Conservation (phyloP, 352 stramenopile genomes). For the Phytophthora constricta region DNA sequence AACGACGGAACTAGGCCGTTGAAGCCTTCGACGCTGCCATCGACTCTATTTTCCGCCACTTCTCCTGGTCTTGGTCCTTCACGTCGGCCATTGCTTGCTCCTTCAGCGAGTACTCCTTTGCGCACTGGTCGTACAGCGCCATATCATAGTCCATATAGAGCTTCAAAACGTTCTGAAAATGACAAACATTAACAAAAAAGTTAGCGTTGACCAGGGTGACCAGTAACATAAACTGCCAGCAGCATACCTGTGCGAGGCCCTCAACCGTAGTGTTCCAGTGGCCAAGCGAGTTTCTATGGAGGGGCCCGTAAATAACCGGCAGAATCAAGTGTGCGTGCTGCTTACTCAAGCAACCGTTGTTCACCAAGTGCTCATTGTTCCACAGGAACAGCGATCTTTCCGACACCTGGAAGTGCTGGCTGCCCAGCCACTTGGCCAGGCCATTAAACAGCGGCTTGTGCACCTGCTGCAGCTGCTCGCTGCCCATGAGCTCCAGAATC, state of each 20-base stretch:
- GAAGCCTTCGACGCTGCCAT: conserved; percentile 81
- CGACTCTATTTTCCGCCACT: conserved; percentile 95
- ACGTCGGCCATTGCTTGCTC: conserved; percentile 71
- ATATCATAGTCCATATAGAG: conserved; percentile 96
- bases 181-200: conserved; percentile 8
- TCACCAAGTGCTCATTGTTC: conserved; percentile 99
- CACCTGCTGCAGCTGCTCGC: conserved; percentile 80
- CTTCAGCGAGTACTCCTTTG: conserved; percentile 85
- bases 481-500: conserved; percentile 96
- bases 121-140: conserved; percentile 92
- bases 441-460: conserved; percentile 83
- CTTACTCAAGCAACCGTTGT: conserved; percentile 94
- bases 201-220: not conserved
- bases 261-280: conserved; percentile 99
- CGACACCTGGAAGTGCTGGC: conserved; percentile 96
- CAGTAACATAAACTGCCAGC: not conserved
- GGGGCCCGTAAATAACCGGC: conserved; percentile 93
- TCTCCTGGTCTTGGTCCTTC: conserved; percentile 85
- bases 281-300: conserved; percentile 89
- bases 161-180: conserved; percentile 84
- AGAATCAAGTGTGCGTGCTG: conserved; percentile 94
- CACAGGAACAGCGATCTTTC: conserved; percentile 98
- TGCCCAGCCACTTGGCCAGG: conserved; percentile 91
- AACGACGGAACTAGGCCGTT: conserved; percentile 42
- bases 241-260: conserved; percentile 84